phyloP scores from a whole-genome alignment of 306 rosid genomes.

The Pachyrhizus erosus region DNA sequence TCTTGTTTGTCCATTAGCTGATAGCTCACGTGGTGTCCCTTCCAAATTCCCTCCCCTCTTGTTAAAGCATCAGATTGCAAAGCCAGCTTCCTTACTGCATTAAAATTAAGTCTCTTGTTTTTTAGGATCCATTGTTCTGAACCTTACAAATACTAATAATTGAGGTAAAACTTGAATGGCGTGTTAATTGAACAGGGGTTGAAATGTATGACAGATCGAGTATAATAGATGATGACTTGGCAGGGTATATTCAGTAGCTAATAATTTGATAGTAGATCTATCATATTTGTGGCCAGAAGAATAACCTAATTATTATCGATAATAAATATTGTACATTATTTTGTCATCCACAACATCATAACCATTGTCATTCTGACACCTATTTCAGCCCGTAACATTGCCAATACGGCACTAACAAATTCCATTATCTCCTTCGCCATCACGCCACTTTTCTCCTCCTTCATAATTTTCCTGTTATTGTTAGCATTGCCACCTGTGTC shows the following conservation, averaged over 20 bases:
- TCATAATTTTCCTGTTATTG: slow-evolving; percentile 7
- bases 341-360: neutral
- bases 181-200: neutral
- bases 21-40: neutral
- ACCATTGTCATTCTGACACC: neutral
- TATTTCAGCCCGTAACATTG: neutral
- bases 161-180: neutral
- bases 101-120: neutral
- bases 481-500: neutral
- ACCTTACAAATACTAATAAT: neutral
- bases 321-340: neutral
- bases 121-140: neutral
- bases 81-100: slow-evolving; percentile 12
- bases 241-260: neutral
- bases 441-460: neutral
- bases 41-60: neutral
- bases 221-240: neutral
- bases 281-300: neutral
- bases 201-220: neutral
- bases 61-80: neutral
- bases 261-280: neutral
- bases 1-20: slow-evolving; percentile 1
- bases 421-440: neutral
- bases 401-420: slow-evolving; percentile 32
- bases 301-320: neutral